Evolutionary conservation across 2,329 filamentous ascomycete species (phyloP).

Genomic region (Chaetomiaceae sp.): DNA sequence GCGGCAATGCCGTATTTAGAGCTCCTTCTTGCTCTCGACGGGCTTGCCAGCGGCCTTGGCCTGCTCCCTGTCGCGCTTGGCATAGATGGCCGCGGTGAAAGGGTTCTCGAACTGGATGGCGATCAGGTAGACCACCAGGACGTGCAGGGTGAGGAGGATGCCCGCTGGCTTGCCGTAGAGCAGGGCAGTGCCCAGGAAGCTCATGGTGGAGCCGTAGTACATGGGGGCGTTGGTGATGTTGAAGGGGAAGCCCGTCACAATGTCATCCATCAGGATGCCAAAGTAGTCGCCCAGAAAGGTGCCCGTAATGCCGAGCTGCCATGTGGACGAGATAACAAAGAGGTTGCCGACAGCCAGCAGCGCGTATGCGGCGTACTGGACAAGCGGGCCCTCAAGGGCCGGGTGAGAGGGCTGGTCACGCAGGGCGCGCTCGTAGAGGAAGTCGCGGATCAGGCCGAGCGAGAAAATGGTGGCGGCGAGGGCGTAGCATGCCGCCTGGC

Average conservation of each 20-base stretch:
- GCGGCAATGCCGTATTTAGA: conserved; percentile 32
- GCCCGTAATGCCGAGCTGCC: conserved; percentile 85
- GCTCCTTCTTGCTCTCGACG: conserved; percentile 47
- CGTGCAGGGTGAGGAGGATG: conserved; percentile 67
- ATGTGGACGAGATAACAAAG: conserved; percentile 85
- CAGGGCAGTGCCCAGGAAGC: conserved; percentile 83
- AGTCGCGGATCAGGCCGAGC: conserved; percentile 83
- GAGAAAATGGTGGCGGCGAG: conserved; percentile 88
- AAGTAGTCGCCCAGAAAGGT: conserved; percentile 99
- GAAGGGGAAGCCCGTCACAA: conserved; percentile 94
- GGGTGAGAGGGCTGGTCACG: conserved; percentile 71
- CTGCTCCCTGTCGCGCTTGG: conserved; percentile 66
- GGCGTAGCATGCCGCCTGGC: conserved; percentile 78
- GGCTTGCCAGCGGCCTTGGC: conserved; percentile 35
- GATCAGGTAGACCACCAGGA: conserved; percentile 72
- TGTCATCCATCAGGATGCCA: conserved; percentile 92
- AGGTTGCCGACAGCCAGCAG: conserved; percentile 74
- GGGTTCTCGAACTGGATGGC: conserved; percentile 88
- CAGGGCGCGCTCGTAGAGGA: conserved; percentile 80
- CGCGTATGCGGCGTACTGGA: conserved; percentile 61
- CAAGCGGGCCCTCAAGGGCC: conserved; percentile 56
- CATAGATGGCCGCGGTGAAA: conserved; percentile 90
- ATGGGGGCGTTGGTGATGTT: conserved; percentile 87
- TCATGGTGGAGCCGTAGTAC: conserved; percentile 93
- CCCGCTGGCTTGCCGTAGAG: conserved; percentile 86